phyloP scores from a whole-genome alignment of 345 rosid species.

The Eucalyptus tenuipes region DNA sequence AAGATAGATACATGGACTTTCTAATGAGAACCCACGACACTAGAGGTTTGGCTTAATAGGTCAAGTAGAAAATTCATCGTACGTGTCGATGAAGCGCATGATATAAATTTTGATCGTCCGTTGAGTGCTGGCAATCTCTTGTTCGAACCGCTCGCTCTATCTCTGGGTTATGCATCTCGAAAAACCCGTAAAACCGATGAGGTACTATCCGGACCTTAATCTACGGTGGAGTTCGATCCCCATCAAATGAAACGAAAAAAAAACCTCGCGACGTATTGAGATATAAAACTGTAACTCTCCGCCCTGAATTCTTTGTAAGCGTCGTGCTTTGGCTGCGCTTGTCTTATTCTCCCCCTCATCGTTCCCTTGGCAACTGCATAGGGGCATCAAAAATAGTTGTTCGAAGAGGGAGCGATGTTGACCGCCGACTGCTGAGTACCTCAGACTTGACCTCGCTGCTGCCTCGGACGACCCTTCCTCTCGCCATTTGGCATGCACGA shows the following conservation, averaged over 20 bases:
- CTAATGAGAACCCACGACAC: neutral
- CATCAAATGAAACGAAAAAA: neutral
- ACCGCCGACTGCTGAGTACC: neutral
- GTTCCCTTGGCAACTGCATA: neutral
- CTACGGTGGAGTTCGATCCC: neutral
- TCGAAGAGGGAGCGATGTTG: neutral
- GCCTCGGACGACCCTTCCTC: neutral
- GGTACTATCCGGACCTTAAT: neutral
- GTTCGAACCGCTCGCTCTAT: neutral
- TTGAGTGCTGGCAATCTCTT: neutral
- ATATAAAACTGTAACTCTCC: too few relatives aligned
- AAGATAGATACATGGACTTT: neutral
- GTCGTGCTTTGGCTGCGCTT: neutral
- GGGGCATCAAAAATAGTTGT: neutral
- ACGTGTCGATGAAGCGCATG: neutral
- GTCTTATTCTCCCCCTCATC: neutral
- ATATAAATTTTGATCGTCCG: neutral
- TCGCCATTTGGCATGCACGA: neutral
- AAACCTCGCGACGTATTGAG: too few relatives aligned
- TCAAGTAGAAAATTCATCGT: neutral
- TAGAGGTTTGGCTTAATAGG: too few relatives aligned
- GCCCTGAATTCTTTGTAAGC: neutral
- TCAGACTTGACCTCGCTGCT: neutral
- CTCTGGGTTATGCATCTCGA: neutral
- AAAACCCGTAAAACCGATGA: neutral